Evolutionary conservation across 148 eudicot species (phyloP).

Genomic region (Diospyros kaki): DNA sequence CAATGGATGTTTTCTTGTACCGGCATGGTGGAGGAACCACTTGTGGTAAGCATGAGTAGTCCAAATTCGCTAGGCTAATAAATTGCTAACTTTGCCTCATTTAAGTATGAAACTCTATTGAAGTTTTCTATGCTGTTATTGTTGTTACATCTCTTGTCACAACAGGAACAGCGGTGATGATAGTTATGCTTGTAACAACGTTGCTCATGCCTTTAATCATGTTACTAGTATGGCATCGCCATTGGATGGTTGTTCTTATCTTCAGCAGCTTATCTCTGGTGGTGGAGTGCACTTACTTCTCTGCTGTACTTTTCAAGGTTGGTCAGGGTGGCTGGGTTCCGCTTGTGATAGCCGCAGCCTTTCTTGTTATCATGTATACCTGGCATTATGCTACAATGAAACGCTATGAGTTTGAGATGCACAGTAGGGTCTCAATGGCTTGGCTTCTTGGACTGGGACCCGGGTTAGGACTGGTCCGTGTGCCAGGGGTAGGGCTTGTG

Average conservation of each 20-base stretch:
- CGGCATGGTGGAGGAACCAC: too few species aligned
- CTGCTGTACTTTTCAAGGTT: slow-evolving; percentile 85
- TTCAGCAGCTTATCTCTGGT: slow-evolving; percentile 76
- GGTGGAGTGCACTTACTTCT: slow-evolving; percentile 86
- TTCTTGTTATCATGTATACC: slow-evolving; percentile 76
- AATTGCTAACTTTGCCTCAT: too few species aligned
- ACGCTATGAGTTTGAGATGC: slow-evolving; percentile 94
- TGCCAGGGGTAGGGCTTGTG: slow-evolving; percentile 94
- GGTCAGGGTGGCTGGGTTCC: slow-evolving; percentile 99
- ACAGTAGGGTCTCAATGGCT: slow-evolving; percentile 90
- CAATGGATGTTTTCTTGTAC: too few species aligned
- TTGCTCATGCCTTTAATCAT: slow-evolving; percentile 83
- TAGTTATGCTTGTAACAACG: slow-evolving; percentile 96
- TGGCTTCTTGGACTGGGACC: slow-evolving; percentile 98
- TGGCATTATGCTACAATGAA: slow-evolving; percentile 94
- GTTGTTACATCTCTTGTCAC: slow-evolving; percentile 9
- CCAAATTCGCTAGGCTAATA: too few species aligned
- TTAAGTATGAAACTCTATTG: too few species aligned
- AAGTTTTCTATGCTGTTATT: too few species aligned
- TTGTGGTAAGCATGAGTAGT: too few species aligned
- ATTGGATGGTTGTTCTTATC: slow-evolving; percentile 74
- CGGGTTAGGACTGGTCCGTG: slow-evolving; percentile 85
- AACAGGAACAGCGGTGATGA: slow-evolving; percentile 95
- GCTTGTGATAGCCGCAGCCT: slow-evolving; percentile 79
- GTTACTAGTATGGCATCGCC: slow-evolving; percentile 88